phyloP scores from a whole-genome alignment of 192 early-diverging fungal species.

The Backusella sp. region DNA sequence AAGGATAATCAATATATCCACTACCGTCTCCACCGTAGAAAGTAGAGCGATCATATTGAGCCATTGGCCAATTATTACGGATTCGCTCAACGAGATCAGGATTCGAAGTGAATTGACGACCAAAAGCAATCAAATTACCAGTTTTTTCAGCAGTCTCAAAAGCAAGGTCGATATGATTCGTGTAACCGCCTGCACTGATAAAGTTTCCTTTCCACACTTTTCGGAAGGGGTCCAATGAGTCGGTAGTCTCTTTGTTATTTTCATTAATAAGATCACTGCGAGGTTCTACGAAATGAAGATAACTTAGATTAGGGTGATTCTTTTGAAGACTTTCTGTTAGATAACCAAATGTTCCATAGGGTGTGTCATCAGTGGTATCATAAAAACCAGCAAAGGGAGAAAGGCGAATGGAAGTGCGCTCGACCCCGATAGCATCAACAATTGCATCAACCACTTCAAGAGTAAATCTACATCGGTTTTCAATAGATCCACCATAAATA shows the following conservation, averaged over 20 bases:
- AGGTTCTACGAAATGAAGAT: constrained; percentile 35
- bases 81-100: constrained; percentile 7
- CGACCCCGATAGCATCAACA: constrained; percentile 23
- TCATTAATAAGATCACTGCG: background rate
- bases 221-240: constrained; percentile 15
- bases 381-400: constrained; percentile 30
- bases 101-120: constrained; percentile 7
- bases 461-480: constrained; percentile 30
- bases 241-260: background rate
- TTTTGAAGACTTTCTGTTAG: constrained; percentile 23
- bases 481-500: constrained; percentile 27
- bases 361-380: constrained; percentile 33
- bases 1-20: constrained; percentile 3
- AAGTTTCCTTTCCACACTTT: constrained; percentile 20
- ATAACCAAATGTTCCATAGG: constrained; percentile 24
- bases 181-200: constrained; percentile 27
- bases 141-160: constrained; percentile 15
- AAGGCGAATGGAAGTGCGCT: constrained; percentile 35
- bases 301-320: constrained; percentile 29
- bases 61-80: background rate
- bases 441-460: constrained; percentile 34
- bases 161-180: background rate
- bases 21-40: background rate
- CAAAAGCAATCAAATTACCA: background rate
- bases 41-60: background rate